Evolutionary conservation across 805 yeast genomes (phyloP).

Genomic region (Metschnikowia koreensis): DNA sequence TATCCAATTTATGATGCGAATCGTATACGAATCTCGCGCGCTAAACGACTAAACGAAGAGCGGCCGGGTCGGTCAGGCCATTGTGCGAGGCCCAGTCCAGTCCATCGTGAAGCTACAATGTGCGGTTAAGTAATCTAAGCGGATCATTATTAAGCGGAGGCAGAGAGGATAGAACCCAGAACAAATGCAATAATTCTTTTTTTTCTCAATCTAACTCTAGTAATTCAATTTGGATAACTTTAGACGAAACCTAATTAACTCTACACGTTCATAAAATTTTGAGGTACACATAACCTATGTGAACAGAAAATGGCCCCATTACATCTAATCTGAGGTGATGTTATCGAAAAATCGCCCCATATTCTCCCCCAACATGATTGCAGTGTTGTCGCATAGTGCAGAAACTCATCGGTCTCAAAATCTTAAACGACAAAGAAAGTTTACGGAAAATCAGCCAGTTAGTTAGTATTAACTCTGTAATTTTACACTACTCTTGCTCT

Average conservation of each 20-base stretch:
- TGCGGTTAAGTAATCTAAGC: background rate
- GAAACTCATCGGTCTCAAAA: background rate
- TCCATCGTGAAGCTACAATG: background rate
- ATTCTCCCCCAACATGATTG: background rate
- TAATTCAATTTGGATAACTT: no score
- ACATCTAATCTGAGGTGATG: no score
- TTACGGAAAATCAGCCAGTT: background rate
- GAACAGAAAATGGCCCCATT: background rate
- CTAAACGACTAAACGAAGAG: slow-evolving; percentile 16
- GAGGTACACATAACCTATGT: no score
- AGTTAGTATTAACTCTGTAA: background rate
- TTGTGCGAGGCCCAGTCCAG: background rate
- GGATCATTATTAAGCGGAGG: background rate
- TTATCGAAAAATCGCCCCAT: background rate
- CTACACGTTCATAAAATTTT: no score
- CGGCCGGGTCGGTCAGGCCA: slow-evolving; percentile 12
- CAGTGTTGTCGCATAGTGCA: background rate
- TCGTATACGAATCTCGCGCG: slow-evolving; percentile 8
- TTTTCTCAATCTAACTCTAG: no score
- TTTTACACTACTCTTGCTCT: no score
- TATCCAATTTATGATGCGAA: background rate
- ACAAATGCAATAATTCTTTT: no score
- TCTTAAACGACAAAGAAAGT: background rate
- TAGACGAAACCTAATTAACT: no score
- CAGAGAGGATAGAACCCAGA: background rate